Evolutionary conservation across 208 protist genomes (phyloP).

Genomic region (Leishmania gerbilli): DNA sequence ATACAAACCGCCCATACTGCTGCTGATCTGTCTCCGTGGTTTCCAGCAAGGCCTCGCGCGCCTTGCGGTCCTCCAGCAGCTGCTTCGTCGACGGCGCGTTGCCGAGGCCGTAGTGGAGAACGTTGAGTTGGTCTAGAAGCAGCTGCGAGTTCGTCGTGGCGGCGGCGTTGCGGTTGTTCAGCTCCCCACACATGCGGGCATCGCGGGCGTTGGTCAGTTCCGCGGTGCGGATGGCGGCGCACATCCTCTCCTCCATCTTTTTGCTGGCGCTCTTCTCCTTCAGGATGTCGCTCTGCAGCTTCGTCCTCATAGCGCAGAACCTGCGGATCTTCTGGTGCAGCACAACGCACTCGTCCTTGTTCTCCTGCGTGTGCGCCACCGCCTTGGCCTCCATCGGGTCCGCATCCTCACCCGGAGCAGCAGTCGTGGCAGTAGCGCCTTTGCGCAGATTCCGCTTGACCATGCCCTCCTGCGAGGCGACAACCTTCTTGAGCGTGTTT

Average conservation of each 20-base stretch:
- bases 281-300: slow-evolving; percentile 56
- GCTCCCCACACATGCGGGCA: slow-evolving; percentile 58
- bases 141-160: slow-evolving; percentile 71
- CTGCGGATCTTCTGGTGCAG: slow-evolving; percentile 59
- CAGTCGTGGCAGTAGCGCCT: background rate
- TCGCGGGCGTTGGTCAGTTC: slow-evolving; percentile 66
- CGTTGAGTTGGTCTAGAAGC: slow-evolving; percentile 77
- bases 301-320: slow-evolving; percentile 64
- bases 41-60: slow-evolving; percentile 38
- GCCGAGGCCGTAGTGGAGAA: slow-evolving; percentile 76
- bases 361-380: slow-evolving; percentile 44
- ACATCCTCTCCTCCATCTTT: slow-evolving; percentile 46
- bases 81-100: slow-evolving; percentile 54
- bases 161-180: slow-evolving; percentile 68
- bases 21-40: slow-evolving; percentile 28
- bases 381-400: slow-evolving; percentile 47
- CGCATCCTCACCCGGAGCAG: slow-evolving; percentile 16
- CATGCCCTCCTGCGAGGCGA: slow-evolving; percentile 41
- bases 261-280: slow-evolving; percentile 46
- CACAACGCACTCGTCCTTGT: slow-evolving; percentile 30
- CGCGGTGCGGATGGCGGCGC: slow-evolving; percentile 39
- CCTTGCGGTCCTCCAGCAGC: slow-evolving; percentile 58
- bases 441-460: slow-evolving; percentile 23
- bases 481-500: slow-evolving; percentile 45
- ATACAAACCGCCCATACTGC: slow-evolving; percentile 25